These are phyloP conservation scores for Durusdinium trenchii DNA, from an alignment of 73 alveolate species.

Conservation along the genomic window DNA sequence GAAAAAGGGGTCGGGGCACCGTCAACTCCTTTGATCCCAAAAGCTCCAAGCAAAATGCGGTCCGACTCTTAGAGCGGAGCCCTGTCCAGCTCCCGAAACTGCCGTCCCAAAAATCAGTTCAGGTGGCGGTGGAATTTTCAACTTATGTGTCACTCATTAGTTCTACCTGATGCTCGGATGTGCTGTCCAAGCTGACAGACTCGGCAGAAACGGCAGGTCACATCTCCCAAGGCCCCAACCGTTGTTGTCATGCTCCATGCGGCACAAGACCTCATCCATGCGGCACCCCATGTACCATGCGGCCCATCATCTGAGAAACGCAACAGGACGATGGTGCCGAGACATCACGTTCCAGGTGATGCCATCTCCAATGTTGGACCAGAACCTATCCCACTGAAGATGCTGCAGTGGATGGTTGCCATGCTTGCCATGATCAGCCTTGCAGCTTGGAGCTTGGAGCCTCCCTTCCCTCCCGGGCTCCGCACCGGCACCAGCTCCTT, in stretches of 20 bases:
- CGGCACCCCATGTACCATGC: not conserved
- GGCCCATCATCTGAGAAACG: not conserved
- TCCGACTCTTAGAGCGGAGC: not conserved
- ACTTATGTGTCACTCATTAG: not conserved
- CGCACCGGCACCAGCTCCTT: conserved; percentile 65
- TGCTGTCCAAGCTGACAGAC: not conserved
- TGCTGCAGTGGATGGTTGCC: not conserved
- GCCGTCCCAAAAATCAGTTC: not conserved
- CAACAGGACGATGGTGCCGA: not conserved
- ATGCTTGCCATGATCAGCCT: not conserved
- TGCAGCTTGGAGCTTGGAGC: not conserved
- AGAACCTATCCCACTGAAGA: not conserved
- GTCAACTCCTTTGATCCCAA: no score
- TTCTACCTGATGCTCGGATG: not conserved
- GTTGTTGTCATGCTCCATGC: conserved; percentile 65
- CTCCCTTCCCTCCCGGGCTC: not conserved
- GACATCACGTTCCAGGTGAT: not conserved
- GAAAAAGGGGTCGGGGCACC: no score
- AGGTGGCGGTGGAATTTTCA: not conserved
- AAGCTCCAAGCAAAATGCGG: no score
- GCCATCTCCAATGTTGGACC: not conserved
- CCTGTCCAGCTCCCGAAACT: not conserved
- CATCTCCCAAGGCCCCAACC: not conserved
- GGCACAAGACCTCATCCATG: conserved; percentile 10
- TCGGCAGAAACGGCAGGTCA: not conserved